Percentiles rank a stretch among this genome's conserved stretches.
These are phyloP conservation scores for Capsella rubella DNA, from an alignment of 441 rosid genomes.

Conservation along the genomic window DNA sequence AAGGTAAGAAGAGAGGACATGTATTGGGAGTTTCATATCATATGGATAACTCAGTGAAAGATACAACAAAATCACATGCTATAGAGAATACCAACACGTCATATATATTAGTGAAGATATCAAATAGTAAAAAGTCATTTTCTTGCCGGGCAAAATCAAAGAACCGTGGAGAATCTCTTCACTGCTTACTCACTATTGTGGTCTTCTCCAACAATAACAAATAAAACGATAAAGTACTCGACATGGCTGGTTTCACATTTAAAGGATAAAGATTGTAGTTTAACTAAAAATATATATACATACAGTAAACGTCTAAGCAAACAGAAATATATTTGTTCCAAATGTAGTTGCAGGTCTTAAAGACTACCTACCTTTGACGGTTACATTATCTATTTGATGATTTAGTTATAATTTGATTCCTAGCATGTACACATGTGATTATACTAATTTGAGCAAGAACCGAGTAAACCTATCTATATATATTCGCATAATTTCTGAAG, in stretches of 20 bases:
- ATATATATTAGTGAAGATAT: neutral
- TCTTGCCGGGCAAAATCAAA: neutral
- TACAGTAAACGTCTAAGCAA: no score
- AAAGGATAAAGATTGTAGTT: no score
- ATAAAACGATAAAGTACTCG: no score
- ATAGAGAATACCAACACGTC: neutral
- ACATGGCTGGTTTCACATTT: no score
- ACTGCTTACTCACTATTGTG: no score
- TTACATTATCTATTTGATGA: no score
- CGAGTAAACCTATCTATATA: neutral
- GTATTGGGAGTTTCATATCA: no score
- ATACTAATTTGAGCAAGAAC: neutral
- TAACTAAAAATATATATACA: no score
- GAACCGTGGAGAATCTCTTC: constrained; percentile 17
- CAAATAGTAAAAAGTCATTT: neutral
- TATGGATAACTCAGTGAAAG: neutral
- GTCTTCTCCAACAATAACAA: neutral
- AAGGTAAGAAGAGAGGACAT: no score
- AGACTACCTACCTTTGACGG: no score
- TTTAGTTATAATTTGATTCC: constrained; percentile 13
- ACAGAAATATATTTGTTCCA: no score
- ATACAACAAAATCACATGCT: neutral
- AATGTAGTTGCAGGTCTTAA: no score
- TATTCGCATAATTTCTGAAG: neutral
- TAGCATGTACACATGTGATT: neutral